phyloP scores from a whole-genome alignment of 2,329 filamentous ascomycete genomes.

The Dactylonectria macrodidyma region DNA sequence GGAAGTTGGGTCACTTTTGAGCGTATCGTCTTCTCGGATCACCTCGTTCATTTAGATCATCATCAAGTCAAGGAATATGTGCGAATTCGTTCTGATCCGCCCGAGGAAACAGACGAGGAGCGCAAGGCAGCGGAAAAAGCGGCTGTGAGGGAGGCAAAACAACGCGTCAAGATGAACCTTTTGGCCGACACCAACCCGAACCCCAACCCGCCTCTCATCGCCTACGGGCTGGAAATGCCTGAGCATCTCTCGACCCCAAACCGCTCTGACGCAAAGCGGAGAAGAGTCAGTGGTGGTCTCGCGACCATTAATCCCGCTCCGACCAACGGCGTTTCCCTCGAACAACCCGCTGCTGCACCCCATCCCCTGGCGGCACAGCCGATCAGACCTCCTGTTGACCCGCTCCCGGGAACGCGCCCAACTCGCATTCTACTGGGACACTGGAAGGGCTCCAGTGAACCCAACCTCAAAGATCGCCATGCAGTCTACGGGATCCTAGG shows the following conservation, averaged over 20 bases:
- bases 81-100: conserved; percentile 63
- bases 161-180: conserved; percentile 60
- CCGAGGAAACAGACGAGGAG: conserved; percentile 57
- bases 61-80: conserved; percentile 75
- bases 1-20: conserved; percentile 77
- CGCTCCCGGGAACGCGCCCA: conserved; percentile 67
- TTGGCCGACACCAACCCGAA: conserved; percentile 59
- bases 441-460: conserved; percentile 70
- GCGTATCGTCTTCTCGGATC: conserved; percentile 70
- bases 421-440: conserved; percentile 72
- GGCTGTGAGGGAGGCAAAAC: conserved; percentile 64
- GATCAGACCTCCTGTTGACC: conserved; percentile 50
- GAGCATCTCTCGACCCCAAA: conserved; percentile 55
- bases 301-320: conserved; percentile 52
- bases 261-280: conserved; percentile 63
- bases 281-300: conserved; percentile 58
- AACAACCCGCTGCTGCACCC: conserved; percentile 42
- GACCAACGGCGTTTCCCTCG: conserved; percentile 39
- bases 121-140: conserved; percentile 55
- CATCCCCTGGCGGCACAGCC: conserved; percentile 40
- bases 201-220: conserved; percentile 61
- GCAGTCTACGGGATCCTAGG: conserved; percentile 75
- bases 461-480: conserved; percentile 66
- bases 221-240: conserved; percentile 66
- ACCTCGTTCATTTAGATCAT: conserved; percentile 69